phyloP scores from a whole-genome alignment of 1,284 basidiomycete genomes.

The Testicularia cyperi region DNA sequence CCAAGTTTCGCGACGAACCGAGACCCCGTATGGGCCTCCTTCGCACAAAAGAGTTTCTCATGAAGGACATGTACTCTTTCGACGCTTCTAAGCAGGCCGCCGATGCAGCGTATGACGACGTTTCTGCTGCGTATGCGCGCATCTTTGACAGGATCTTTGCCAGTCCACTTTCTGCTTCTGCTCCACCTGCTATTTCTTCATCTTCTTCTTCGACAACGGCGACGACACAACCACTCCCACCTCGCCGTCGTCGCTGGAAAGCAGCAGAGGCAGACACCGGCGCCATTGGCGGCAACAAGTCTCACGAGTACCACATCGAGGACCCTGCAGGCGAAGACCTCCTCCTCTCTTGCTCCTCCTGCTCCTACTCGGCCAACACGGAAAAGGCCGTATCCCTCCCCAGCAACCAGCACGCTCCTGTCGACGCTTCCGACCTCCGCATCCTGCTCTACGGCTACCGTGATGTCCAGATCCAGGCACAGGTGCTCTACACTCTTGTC shows the following conservation, averaged over 20 bases:
- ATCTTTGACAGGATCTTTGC: slow-evolving; percentile 52
- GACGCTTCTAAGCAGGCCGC: slow-evolving; percentile 36
- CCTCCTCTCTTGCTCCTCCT: slow-evolving; percentile 53
- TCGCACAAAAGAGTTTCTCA: slow-evolving; percentile 60
- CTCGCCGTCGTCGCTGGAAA: slow-evolving; percentile 36
- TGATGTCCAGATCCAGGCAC: slow-evolving; percentile 14
- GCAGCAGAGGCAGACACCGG: slow-evolving; percentile 61
- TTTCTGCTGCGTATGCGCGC: slow-evolving; percentile 50
- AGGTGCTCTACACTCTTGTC: slow-evolving; percentile 42
- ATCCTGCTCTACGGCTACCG: slow-evolving; percentile 34
- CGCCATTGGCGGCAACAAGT: slow-evolving; percentile 59
- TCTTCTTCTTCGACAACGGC: too few relatives aligned
- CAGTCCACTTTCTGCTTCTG: not conserved
- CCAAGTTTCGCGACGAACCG: slow-evolving; percentile 61
- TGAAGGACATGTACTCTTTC: slow-evolving; percentile 62
- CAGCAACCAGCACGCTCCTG: slow-evolving; percentile 4
- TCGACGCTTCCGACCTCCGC: slow-evolving; percentile 18
- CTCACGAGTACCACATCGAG: slow-evolving; percentile 60
- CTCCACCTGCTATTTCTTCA: not conserved
- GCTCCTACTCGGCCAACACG: slow-evolving; percentile 57
- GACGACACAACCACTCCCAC: too few relatives aligned
- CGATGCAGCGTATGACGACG: slow-evolving; percentile 51
- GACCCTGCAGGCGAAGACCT: slow-evolving; percentile 60
- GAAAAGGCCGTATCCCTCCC: slow-evolving; percentile 55
- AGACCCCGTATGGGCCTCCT: slow-evolving; percentile 59